Evolutionary conservation across 257 asterid genomes (phyloP).

Genomic region (Solanum piurae): DNA sequence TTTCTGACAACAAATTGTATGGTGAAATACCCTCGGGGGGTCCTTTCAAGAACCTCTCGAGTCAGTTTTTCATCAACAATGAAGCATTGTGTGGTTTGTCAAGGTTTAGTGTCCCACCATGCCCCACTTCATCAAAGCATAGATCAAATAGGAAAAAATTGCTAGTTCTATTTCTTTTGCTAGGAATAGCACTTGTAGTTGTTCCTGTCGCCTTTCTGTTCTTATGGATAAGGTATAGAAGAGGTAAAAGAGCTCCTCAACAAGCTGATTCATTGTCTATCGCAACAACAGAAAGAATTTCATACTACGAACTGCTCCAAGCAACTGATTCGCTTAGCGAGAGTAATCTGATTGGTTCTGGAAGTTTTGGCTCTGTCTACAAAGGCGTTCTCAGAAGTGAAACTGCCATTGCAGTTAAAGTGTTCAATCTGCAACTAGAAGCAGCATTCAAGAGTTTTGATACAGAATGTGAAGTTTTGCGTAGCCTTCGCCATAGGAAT

Average conservation of each 20-base stretch:
- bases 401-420: too few species aligned
- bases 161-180: accelerated
- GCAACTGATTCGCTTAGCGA: background rate
- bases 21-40: background rate
- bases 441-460: background rate
- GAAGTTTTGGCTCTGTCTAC: background rate
- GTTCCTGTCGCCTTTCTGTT: accelerated
- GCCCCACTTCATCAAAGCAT: background rate
- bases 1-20: accelerated
- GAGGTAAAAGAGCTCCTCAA: background rate
- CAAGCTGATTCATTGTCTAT: background rate
- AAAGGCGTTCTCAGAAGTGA: background rate
- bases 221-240: background rate
- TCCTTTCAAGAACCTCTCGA: background rate
- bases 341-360: background rate
- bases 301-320: background rate
- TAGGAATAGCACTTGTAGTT: background rate
- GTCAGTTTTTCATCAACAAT: background rate
- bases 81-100: background rate
- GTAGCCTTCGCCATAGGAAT: background rate
- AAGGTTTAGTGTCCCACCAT: accelerated
- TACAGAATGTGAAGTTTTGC: background rate
- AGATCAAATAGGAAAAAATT: background rate
- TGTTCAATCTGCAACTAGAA: background rate
- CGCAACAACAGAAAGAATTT: background rate